A percentile compares a stretch with the other conserved stretches of the same genome.
These are phyloP conservation scores for Apiotrichum gamsii DNA, from an alignment of 1,284 basidiomycete genomes.

Conservation along the genomic window DNA sequence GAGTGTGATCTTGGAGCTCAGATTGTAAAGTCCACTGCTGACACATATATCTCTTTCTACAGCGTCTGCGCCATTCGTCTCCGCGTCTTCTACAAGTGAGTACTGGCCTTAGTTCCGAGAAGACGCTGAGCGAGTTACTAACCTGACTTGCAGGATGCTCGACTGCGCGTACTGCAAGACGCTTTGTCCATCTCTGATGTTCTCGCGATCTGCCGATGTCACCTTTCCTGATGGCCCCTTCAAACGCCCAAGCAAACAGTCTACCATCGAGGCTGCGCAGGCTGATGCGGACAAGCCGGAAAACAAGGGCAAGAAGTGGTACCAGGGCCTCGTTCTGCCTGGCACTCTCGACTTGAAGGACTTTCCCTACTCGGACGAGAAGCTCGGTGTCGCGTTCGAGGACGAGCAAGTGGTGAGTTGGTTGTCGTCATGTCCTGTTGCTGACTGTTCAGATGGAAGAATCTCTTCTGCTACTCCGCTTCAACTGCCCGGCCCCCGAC, in stretches of 20 bases:
- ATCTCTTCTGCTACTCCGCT: slow-evolving; percentile 78
- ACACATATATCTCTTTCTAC: slow-evolving; percentile 50
- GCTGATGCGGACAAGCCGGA: slow-evolving; percentile 35
- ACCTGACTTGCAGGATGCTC: slow-evolving; percentile 50
- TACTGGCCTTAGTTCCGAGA: neutral
- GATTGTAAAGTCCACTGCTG: slow-evolving; percentile 50
- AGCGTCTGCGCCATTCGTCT: slow-evolving; percentile 82
- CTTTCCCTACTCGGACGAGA: slow-evolving; percentile 62
- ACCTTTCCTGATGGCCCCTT: slow-evolving; percentile 58
- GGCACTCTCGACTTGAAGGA: slow-evolving; percentile 37
- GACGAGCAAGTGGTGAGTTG: slow-evolving; percentile 64
- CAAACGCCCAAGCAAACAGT: slow-evolving; percentile 51
- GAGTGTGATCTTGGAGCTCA: too few species aligned
- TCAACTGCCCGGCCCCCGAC: slow-evolving; percentile 73
- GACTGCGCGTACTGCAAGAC: slow-evolving; percentile 98
- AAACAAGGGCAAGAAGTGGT: slow-evolving; percentile 37
- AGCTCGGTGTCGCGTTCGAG: slow-evolving; percentile 79
- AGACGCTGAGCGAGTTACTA: neutral
- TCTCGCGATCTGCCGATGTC: slow-evolving; percentile 65
- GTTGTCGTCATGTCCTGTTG: too few species aligned
- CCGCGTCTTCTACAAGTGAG: slow-evolving; percentile 78
- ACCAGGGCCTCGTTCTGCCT: slow-evolving; percentile 34
- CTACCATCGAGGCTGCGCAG: slow-evolving; percentile 32
- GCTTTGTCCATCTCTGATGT: slow-evolving; percentile 71
- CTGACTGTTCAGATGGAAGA: slow-evolving; percentile 64